Conservation (phyloP, 83 land plant genomes). For the Isoetes engelmannii region DNA sequence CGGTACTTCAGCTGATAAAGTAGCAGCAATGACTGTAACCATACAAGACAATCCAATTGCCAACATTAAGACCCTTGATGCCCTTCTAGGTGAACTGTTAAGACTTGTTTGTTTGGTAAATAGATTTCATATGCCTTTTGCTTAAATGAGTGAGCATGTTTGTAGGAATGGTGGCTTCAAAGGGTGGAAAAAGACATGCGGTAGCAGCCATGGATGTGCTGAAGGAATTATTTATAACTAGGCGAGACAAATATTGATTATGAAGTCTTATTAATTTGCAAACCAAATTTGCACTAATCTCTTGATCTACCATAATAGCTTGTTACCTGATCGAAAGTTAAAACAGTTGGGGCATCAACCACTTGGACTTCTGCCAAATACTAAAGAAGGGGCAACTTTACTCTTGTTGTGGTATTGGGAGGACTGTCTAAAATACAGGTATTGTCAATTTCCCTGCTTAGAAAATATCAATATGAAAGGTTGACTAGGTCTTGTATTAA, state of each 20-base stretch:
- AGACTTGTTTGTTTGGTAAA: background rate
- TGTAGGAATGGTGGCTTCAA: conserved; percentile 88
- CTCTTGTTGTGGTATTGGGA: conserved; percentile 94
- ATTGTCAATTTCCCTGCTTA: conserved; percentile 1
- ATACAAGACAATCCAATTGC: conserved; percentile 88
- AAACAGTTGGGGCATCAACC: conserved; percentile 68
- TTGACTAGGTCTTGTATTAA: no score
- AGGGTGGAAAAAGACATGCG: conserved; percentile 93
- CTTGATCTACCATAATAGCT: conserved; percentile 29
- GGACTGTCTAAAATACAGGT: conserved; percentile 88
- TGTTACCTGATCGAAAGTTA: conserved; percentile 89
- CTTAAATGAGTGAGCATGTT: background rate
- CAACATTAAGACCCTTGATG: conserved; percentile 70
- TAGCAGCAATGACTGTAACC: conserved; percentile 70
- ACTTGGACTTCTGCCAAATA: conserved; percentile 47
- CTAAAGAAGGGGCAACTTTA: conserved; percentile 70
- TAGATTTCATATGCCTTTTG: background rate
- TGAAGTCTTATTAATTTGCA: conserved; percentile 12
- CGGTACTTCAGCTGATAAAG: conserved; percentile 88
- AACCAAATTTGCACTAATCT: background rate
- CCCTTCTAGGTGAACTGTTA: conserved; percentile 53
- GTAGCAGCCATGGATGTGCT: conserved; percentile 81
- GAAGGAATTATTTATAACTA: conserved; percentile 68
- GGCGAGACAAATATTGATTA: conserved; percentile 28
- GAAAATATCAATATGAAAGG: no score